Base-by-base conservation (phyloP, 1,139 yeast species). In the Diutina catenulata region DNA sequence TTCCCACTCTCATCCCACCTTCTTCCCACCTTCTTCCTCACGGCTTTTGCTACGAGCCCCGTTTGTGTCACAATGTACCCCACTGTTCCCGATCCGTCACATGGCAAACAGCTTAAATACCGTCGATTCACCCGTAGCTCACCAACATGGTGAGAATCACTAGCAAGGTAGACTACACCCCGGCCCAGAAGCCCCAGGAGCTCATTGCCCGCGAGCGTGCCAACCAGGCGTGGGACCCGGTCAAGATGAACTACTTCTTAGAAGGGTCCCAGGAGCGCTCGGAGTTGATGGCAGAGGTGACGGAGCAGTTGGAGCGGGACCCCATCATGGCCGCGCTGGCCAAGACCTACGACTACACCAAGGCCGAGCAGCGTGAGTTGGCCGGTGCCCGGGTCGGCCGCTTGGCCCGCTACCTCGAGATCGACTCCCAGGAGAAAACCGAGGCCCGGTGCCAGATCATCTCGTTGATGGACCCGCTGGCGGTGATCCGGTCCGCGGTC, bases 291-390 rank as follows among this genome's bases (percentile, higher is more conserved):
- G 53, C 59, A 38, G 43, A 47, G 14, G 44, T 68, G 37, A 49
- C 62, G 47, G 70, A 65, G 47, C 68, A 68, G 40, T 53, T 70
- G 48, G 76, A 70, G 50, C 56, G 75, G 46, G 76, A 70, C 46
- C 74, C 76, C 2, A 52, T 68, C 31, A 51, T 70, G 40, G 56
- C 57, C 35, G 56, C 63, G 3, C 57, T 57, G 37, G 55, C 68
- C 4, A 49, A 54, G 27, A 58, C 59, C 42, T 70, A 68, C 44
- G 70, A 69, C 40, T 45, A 54, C 36, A 53, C 57, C 36, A 67
- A 64, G 45, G 57, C 50, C 5, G 58, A 66, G 45, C 72, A 68
- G 46, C 56, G 76, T 39, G 63, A 57, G 44, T 39, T 57, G 36
- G 68, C 74, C 5, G 73, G 73, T 14, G 39, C 47, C 24, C 67